Base-by-base conservation (phyloP, 2,329 filamentous ascomycete genomes). In the Capronia epimyces region DNA sequence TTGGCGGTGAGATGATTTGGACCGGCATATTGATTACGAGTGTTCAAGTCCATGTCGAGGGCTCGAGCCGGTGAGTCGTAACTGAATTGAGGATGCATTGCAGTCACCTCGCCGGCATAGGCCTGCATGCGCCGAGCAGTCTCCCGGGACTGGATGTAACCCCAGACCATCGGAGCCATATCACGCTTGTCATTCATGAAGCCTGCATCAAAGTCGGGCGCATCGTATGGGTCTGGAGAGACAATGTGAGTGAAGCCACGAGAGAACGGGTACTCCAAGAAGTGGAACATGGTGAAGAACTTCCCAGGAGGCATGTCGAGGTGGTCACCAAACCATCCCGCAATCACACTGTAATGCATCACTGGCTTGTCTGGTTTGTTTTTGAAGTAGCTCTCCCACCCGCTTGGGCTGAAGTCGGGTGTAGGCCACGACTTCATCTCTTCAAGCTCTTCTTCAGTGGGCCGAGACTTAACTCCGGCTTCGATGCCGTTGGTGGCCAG, bases 171-270 rank as follows among this genome's bases (percentile, higher is more conserved):
- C 7, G 86, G 85, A 1, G 82, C 85, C 86, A 90, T 89, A 63
- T 90, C 87, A 20, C 86, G 77, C 69, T 87, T 84, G 69, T 90
- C 86, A 62, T 87, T 90, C 86, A 90, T 89, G 73, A 89, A 90
- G 18, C 86, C 85, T 1, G 84, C 79, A 65, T 90, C 86, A 61
- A 90, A 89, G 70, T 89, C 86, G 0, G 86, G 86, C 12, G 75
- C 72, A 40, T 83, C 86, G 63, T 90, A 90, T 13, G 84, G 83
- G 60, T 87, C 79, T 2, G 85, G 71, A n/a, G 79, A 84, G 53
- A 74, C 77, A 65, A 89, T 87, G 68, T 88, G 82, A 2, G 79
- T 87, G 46, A 69, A 81, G 7, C 86, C 85, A 60, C 85, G 81
- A 13, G 82, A 86, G 77, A 87, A 88, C 0, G 84, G 84, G 61